Percentiles rank a stretch among this genome's conserved stretches.
Conservation (phyloP, 2,329 filamentous ascomycete species). For the Exophiala calicioides region DNA sequence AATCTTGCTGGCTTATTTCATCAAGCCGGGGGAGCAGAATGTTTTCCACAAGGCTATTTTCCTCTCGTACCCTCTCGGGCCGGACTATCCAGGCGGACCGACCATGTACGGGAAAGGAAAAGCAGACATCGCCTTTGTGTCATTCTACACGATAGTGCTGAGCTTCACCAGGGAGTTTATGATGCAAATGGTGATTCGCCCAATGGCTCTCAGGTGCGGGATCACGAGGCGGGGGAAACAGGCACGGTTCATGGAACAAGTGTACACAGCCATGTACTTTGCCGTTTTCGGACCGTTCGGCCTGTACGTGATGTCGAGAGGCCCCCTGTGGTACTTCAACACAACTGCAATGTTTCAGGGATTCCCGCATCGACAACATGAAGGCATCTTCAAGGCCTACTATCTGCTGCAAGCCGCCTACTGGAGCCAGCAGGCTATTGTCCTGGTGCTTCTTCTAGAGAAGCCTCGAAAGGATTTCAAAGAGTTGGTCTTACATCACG, state of each 20-base stretch:
- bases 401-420: slow-evolving; percentile 87
- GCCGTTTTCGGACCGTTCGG: slow-evolving; percentile 73
- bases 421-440: slow-evolving; percentile 86
- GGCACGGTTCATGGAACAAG: slow-evolving; percentile 85
- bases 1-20: slow-evolving; percentile 65
- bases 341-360: slow-evolving; percentile 78
- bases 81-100: slow-evolving; percentile 43
- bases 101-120: slow-evolving; percentile 77
- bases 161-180: slow-evolving; percentile 87
- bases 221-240: slow-evolving; percentile 72
- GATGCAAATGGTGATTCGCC: slow-evolving; percentile 80
- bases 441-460: slow-evolving; percentile 77
- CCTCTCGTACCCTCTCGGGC: slow-evolving; percentile 76
- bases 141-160: slow-evolving; percentile 80
- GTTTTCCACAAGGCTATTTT: slow-evolving; percentile 75
- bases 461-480: slow-evolving; percentile 88
- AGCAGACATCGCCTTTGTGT: slow-evolving; percentile 76
- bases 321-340: slow-evolving; percentile 80
- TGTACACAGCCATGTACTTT: slow-evolving; percentile 87
- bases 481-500: slow-evolving; percentile 82
- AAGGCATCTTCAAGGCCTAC: slow-evolving; percentile 80
- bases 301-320: slow-evolving; percentile 76
- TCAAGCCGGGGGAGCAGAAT: slow-evolving; percentile 72
- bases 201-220: slow-evolving; percentile 66
- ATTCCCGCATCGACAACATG: slow-evolving; percentile 77